Conservation (phyloP, 2,329 filamentous ascomycete species). For the Scytalidium lignicola region DNA sequence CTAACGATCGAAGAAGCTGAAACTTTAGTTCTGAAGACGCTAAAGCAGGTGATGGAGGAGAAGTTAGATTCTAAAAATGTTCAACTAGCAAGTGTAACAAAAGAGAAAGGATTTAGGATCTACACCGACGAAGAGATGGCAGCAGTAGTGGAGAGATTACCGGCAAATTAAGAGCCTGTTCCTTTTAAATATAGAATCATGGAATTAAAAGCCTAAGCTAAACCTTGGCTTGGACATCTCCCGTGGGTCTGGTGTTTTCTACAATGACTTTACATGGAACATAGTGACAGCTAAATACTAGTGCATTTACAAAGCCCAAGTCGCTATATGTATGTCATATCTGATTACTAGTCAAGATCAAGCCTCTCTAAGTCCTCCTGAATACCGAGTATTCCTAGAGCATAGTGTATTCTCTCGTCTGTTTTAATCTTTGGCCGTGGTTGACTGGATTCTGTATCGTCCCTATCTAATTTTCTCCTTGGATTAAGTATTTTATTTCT, state of each 20-base stretch:
- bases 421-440: constrained; percentile 48
- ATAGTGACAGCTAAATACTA: not conserved
- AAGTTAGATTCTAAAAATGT: constrained; percentile 99
- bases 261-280: not conserved
- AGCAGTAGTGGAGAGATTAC: constrained; percentile 78
- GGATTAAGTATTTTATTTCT: constrained; percentile 4
- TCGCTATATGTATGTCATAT: not conserved
- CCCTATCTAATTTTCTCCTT: constrained; percentile 11
- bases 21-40: constrained; percentile 89
- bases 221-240: not conserved
- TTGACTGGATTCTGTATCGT: constrained; percentile 22
- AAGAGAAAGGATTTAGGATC: constrained; percentile 97
- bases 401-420: constrained; percentile 61
- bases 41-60: constrained; percentile 99
- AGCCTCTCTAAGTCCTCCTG: constrained; percentile 68
- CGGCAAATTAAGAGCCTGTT: constrained; percentile 46
- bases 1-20: constrained; percentile 90
- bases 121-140: constrained; percentile 98
- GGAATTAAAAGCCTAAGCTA: not conserved
- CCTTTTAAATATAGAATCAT: not conserved
- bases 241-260: not conserved
- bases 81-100: constrained; percentile 94
- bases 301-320: no score
- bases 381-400: constrained; percentile 72
- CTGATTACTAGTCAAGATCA: constrained; percentile 39